Evolutionary conservation across 176 grass and related monocot genomes (phyloP).

Genomic region (Carex myosuroides): DNA sequence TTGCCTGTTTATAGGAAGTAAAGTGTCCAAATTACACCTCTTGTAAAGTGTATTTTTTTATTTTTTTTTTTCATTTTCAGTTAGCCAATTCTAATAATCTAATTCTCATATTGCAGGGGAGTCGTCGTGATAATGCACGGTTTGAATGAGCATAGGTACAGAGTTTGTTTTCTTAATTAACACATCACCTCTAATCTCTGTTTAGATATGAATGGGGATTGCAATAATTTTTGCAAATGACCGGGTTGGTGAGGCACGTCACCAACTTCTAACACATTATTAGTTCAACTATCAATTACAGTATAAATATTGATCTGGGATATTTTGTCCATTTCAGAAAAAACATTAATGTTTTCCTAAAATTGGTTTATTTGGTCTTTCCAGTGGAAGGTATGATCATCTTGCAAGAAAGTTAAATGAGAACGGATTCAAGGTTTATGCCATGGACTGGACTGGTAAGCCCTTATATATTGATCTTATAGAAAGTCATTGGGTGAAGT

Average conservation of each 20-base stretch:
- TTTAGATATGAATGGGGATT: neutral
- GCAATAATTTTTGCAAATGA: neutral
- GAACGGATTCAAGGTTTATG: conserved; percentile 77
- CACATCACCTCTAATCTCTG: neutral
- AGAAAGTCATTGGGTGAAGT: neutral
- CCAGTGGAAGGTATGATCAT: conserved; percentile 81
- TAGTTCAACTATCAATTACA: neutral
- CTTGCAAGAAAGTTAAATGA: conserved; percentile 71
- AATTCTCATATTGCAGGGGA: conserved; percentile 41
- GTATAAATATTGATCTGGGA: neutral
- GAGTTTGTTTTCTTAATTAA: neutral
- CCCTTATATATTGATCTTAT: neutral
- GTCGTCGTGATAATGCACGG: conserved; percentile 78
- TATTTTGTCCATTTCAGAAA: neutral
- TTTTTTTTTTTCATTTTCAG: neutral
- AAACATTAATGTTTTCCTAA: conserved; percentile 28
- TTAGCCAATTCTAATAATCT: conserved; percentile 16
- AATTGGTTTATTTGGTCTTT: conserved; percentile 23
- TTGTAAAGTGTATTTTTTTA: neutral
- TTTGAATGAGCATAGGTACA: conserved; percentile 89
- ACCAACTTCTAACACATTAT: neutral
- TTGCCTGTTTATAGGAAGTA: neutral
- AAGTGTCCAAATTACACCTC: neutral
- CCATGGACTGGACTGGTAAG: conserved; percentile 96
- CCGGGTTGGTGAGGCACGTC: neutral